phyloP scores from a whole-genome alignment of 192 early-diverging fungal genomes.

The Umbelopsis sp. region DNA sequence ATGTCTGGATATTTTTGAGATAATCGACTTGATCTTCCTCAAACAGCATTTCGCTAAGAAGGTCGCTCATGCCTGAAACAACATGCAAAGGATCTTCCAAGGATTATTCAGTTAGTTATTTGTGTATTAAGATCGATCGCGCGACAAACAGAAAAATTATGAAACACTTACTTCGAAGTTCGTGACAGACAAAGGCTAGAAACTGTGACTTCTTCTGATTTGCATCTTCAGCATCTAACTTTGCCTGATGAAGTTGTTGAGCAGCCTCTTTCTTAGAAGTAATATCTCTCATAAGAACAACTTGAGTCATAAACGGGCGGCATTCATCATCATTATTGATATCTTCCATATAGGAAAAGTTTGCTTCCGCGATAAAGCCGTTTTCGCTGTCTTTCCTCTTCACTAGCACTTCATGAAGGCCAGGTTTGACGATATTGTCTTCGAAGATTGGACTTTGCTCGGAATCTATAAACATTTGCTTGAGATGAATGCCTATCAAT shows the following conservation, averaged over 20 bases:
- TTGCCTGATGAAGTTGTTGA: neutral
- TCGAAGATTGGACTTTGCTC: neutral
- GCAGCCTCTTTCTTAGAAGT: neutral
- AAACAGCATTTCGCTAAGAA: neutral
- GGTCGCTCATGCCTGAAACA: slow-evolving; percentile 1
- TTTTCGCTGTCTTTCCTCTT: neutral
- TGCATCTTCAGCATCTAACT: neutral
- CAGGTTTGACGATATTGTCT: neutral
- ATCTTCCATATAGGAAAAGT: slow-evolving; percentile 1
- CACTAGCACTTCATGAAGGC: neutral
- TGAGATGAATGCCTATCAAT: neutral
- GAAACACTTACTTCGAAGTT: neutral
- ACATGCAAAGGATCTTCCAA: slow-evolving; percentile 2
- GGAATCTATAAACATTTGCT: neutral
- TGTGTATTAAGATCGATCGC: neutral
- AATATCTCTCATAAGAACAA: slow-evolving; percentile 1
- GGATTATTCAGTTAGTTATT: neutral
- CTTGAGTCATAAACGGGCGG: neutral
- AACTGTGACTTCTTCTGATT: slow-evolving; percentile 14
- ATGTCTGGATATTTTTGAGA: slow-evolving; percentile 3
- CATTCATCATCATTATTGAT: neutral
- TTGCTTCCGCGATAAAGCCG: neutral
- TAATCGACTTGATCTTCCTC: neutral
- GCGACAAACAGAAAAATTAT: no score
- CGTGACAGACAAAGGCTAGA: slow-evolving; percentile 1